Percentiles rank a stretch among this genome's conserved stretches.
Evolutionary conservation across 176 grass and related monocot species (phyloP).

Genomic region (Oryza coarctata): DNA sequence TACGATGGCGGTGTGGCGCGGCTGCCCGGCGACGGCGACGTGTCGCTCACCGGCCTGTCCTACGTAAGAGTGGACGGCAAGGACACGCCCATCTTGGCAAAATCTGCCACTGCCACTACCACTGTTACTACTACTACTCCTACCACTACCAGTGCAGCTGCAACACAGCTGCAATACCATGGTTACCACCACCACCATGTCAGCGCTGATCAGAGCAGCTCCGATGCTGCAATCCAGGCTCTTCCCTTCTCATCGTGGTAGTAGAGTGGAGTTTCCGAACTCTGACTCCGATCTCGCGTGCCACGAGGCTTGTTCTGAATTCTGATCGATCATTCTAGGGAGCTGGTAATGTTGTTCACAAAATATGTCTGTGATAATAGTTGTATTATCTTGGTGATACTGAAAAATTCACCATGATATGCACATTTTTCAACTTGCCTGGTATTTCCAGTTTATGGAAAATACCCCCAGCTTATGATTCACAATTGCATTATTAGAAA

Average conservation of each 20-base stretch:
- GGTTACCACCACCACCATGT: constrained; percentile 62
- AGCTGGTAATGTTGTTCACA: constrained; percentile 25
- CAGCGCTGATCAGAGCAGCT: constrained; percentile 31
- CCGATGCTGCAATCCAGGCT: constrained; percentile 48
- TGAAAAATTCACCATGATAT: constrained; percentile 14
- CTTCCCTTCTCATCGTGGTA: constrained; percentile 64
- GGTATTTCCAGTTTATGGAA: constrained; percentile 36
- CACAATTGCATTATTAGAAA: background rate
- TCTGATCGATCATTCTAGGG: constrained; percentile 36
- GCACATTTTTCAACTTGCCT: constrained; percentile 32
- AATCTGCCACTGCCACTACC: background rate
- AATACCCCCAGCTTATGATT: constrained; percentile 5
- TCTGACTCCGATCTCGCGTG: background rate
- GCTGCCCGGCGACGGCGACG: constrained; percentile 20
- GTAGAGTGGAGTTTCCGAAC: background rate
- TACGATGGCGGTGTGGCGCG: constrained; percentile 15
- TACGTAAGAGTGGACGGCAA: constrained; percentile 33
- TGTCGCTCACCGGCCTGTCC: constrained; percentile 55
- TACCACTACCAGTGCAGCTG: constrained; percentile 11
- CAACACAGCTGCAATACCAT: constrained; percentile 47
- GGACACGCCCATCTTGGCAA: background rate
- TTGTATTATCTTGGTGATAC: constrained; percentile 21
- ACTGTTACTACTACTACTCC: background rate
- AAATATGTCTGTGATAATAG: constrained; percentile 30
- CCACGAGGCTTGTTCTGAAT: background rate